Base-by-base conservation (phyloP, 2,329 filamentous ascomycete genomes). In the Cordyceps fumosorosea region DNA sequence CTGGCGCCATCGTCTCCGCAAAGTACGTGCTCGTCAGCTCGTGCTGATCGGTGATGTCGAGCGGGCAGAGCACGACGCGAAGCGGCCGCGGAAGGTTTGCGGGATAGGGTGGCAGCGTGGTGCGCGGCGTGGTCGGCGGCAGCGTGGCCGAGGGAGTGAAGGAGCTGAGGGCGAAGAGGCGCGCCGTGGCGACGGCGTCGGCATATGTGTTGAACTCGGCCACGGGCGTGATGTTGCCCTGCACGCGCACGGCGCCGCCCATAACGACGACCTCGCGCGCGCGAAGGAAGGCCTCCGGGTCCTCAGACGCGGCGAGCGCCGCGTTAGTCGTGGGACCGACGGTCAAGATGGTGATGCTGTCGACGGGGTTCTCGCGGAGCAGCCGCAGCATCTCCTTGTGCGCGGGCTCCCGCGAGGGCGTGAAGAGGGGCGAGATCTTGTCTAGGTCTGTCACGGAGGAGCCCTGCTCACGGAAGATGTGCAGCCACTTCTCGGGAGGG, bases 131-230 rank as follows among this genome's bases (percentile, higher is more conserved):
- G 14, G 87, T 76, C 0, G 87, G 85, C 1, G 95, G 92, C 82
- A 97, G 90, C 4, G 92, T 97, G 3, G 87, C 89, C 14, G 81
- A 76, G 0, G 95, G 95, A 40, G 78, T 85, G 6, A 81, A 84
- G 1, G 89, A 91, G 0, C 90, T 92, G 65, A 95, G 78, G 7
- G 90, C 89, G 70, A 88, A 93, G 20, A 95, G 83, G 16, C 89
- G 83, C 12, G 90, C 90, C 0, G 89, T 85, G 32, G 90, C 89
- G 47, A 90, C 82, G 22, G 89, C 81, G 73, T 99, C 96, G 63
- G 95, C 93, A 71, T 91, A 96, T 62, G 89, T 89, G 79, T 99
- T 99, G 83, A 99, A 99, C 74, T 99, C 95, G 65, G 90, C 91
- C 14, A 89, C 84, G 1, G 95, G 93, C 52, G 86, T 87, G 70